Conservation (phyloP, 2,329 filamentous ascomycete species). For the Pyrenophora teres region DNA sequence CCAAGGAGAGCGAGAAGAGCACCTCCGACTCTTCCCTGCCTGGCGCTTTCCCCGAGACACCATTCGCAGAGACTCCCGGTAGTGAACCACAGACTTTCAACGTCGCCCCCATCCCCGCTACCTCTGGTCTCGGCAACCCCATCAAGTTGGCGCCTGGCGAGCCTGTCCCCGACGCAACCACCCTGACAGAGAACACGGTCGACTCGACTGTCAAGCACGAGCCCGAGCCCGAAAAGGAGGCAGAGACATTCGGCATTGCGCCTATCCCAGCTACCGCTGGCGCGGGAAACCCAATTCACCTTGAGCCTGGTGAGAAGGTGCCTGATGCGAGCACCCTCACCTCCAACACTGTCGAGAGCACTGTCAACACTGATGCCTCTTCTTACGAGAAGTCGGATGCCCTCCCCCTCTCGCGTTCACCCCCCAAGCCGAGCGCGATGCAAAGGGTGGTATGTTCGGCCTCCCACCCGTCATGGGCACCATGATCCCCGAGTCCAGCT, state of each 20-base stretch:
- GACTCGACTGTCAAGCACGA: constrained; percentile 58
- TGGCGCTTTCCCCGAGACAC: constrained; percentile 75
- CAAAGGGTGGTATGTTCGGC: constrained; percentile 52
- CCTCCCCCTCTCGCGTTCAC: constrained; percentile 51
- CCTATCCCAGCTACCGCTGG: constrained; percentile 64
- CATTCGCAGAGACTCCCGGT: constrained; percentile 61
- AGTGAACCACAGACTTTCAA: constrained; percentile 53
- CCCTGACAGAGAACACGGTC: constrained; percentile 71
- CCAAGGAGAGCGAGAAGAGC: constrained; percentile 56
- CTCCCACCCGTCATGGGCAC: constrained; percentile 59
- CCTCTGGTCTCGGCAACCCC: constrained; percentile 71
- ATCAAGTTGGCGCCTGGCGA: constrained; percentile 79
- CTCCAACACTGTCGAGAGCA: constrained; percentile 70
- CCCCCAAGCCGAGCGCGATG: constrained; percentile 50
- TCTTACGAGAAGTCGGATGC: constrained; percentile 84
- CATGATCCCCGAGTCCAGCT: constrained; percentile 81
- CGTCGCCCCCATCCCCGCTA: constrained; percentile 64
- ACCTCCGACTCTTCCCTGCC: constrained; percentile 52
- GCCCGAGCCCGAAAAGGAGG: constrained; percentile 38
- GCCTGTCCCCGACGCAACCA: constrained; percentile 70
- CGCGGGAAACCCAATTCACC: constrained; percentile 75
- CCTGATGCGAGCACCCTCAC: constrained; percentile 69
- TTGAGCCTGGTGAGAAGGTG: constrained; percentile 80
- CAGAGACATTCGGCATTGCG: constrained; percentile 58
- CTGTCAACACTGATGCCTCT: constrained; percentile 66